Evolutionary conservation across 139 green algal species (phyloP), one percentile per base, ranked within the genome.

Genomic region (Chlorella ohadii): DNA sequence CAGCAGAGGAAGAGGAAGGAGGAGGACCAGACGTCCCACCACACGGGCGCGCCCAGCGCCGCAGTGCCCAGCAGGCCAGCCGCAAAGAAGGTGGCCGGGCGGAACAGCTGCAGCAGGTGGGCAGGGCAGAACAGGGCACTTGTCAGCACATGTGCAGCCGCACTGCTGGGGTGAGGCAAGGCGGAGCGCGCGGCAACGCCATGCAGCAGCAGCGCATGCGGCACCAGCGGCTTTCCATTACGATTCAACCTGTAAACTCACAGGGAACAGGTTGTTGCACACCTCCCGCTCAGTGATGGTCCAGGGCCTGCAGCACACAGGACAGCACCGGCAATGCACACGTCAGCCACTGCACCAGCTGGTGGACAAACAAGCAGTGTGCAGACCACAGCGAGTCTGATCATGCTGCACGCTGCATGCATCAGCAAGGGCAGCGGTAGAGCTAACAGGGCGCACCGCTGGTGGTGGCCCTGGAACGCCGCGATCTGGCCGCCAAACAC

Each of bases 241-340:
- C 44, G 44, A 6, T 51, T 51, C 44, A 51, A 51, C 44, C 44
- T 16, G 7, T 51, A 6, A 51, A 51, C 51, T 59, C 51, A 59
- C 51, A 9, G 51, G 51, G 51, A 99, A 94, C 82, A 99, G 72
- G 86, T 98, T 98, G 93, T 99, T 99, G 85, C 89, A 94, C 82
- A 99, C 98, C 89, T 98, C 89, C 61, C 97, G 90, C 92, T 98
- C 87, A 17, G 96, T 99, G 87, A 99, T 99, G 57, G 97, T 99
- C 97, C 97, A 99, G 22, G 87, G 51, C 51, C 51, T 59, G 51
- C 51, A 59, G 11, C 6, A 55, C 44, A 55, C 6, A 11, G 44
- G 44, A 6, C 7, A 11, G 7, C 44, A 11, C 6, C 6, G 44
- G 11, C 44, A 55, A 11, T 55, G 44, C 6, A 16, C 44, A 6